Evolutionary conservation across 2,329 filamentous ascomycete genomes (phyloP), one percentile per base, ranked within the genome.

Genomic region (Aspergillus fumigatiaffinis): DNA sequence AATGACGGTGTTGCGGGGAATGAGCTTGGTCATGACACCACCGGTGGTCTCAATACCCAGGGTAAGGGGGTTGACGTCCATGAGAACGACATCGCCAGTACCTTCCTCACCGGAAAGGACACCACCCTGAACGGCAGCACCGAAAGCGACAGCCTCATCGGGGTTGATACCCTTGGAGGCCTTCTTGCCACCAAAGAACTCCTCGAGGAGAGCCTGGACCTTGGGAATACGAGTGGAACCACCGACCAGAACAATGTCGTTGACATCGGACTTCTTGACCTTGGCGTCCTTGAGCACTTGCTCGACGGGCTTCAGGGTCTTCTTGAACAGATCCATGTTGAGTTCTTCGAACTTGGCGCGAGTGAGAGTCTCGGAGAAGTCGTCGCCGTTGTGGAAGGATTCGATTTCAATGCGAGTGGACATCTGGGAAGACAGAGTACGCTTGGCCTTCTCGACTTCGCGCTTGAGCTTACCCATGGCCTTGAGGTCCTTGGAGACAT

Each of bases 381-480:
- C 94, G 67, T 96, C 88, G 82, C 94, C 94, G 69, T 96, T 87
- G 81, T 91, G 89, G 89, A 99, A 96, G 67, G 91, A 88, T 79
- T 99, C 94, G 65, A 99, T 97, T 82, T 97, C 94, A 68, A 96
- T 92, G 68, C 91, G 90, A 66, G 91, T 91, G 65, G 89, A 92
- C 87, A 91, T 92, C 82, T 95, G 91, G 66, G 91, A 94, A 73
- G 90, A 96, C 56, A 99, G 88, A 69, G 92, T 95, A 74, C 94
- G 91, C 90, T 99, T 99, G 80, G 94, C 94, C 87, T 97, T 97
- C 80, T 99, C 94, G 68, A 94, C 93, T 80, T 97, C 94, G 71
- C 94, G 92, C 91, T 97, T 97, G 70, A 99, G 87, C 84, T 97
- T 99, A 82, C 92, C 91, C 92, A 97, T 97, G 66, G 93, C 89